Evolutionary conservation across 352 stramenopile genomes (phyloP), one percentile per base, ranked within the genome.

Genomic region (Pythium sp.): DNA sequence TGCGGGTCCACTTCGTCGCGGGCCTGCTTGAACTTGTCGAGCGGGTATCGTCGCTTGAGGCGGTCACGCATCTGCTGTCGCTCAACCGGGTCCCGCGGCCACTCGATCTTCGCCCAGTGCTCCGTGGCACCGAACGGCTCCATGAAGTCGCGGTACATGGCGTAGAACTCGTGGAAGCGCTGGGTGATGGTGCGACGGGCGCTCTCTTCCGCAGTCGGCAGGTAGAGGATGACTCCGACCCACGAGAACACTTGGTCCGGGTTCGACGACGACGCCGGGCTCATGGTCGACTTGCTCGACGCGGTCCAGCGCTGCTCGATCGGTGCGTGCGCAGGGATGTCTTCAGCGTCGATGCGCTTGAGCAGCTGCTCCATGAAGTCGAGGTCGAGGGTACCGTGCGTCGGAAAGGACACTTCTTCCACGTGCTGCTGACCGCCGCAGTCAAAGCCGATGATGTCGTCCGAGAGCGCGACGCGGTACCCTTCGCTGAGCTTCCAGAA

Each of bases 221-320:
- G 77, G 75, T 98, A 99, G 78, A 99, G 87, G 58, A 99, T 99
- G 55, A 99, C 93, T 62, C 98, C 98, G 34, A 99, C 96, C 98
- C 98, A 99, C 34, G 86, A 98, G 68, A 96, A 96, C 14, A 97
- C 62, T 64, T 92, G 84, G 12, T 75, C 63, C 0, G 77, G 67
- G 57, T 94, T 89, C n/a, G 71, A 70, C 30, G 89, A 83, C 73
- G 83, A 89, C 11, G 95, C 97, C 15, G 97, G 97, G 54, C 92
- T 98, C 84, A 99, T 97, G 11, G 73, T 72, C 4, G 96, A 98
- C 28, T 76, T 87, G 51, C 94, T 99, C 36, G 82, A 82, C 57
- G 92, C 80, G 1, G 95, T 97, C 98, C 98, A 99, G 24, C 98
- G 87, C 78, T 99, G 98, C 79, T 99, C 98, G 68, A 99, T 99